Percentiles rank a stretch among this genome's conserved stretches.
phyloP scores from a whole-genome alignment of 768 basidiomycete species.

The Termitomyces sp. region DNA sequence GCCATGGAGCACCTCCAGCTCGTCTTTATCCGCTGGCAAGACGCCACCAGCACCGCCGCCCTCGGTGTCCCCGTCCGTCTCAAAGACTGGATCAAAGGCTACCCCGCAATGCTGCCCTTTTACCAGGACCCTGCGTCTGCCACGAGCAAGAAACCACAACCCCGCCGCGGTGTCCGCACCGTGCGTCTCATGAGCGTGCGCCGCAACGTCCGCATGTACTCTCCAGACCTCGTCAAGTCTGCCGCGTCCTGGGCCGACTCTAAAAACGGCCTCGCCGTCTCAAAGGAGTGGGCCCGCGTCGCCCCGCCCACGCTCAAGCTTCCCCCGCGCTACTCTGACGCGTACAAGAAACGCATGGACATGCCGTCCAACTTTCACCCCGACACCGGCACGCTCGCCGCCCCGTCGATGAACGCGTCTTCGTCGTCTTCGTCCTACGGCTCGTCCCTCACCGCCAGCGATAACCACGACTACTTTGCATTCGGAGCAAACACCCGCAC shows the following conservation, averaged over 20 bases:
- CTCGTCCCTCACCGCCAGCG: slow-evolving; percentile 23
- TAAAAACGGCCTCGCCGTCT: slow-evolving; percentile 44
- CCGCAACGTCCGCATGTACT: slow-evolving; percentile 83
- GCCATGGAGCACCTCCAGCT: slow-evolving; percentile 94
- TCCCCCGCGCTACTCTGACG: slow-evolving; percentile 65
- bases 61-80: slow-evolving; percentile 80
- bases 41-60: slow-evolving; percentile 48
- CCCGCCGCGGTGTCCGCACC: slow-evolving; percentile 71
- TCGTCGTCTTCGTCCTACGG: slow-evolving; percentile 41
- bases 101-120: slow-evolving; percentile 72
- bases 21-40: slow-evolving; percentile 81
- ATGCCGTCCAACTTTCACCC: slow-evolving; percentile 59
- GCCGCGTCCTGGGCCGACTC: slow-evolving; percentile 41
- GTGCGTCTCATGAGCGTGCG: slow-evolving; percentile 74
- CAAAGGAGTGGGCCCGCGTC: slow-evolving; percentile 77
- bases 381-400: slow-evolving; percentile 29
- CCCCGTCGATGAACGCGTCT: slow-evolving; percentile 21
- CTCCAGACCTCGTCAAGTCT: slow-evolving; percentile 74
- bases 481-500: slow-evolving; percentile 28
- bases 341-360: slow-evolving; percentile 73
- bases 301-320: slow-evolving; percentile 56
- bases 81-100: slow-evolving; percentile 87
- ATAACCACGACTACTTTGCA: slow-evolving; percentile 33
- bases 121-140: slow-evolving; percentile 31
- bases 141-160: slow-evolving; percentile 42